These are phyloP conservation scores for Tetracladium marchalianum DNA, from an alignment of 495 filamentous ascomycete species.

Conservation along the genomic window DNA sequence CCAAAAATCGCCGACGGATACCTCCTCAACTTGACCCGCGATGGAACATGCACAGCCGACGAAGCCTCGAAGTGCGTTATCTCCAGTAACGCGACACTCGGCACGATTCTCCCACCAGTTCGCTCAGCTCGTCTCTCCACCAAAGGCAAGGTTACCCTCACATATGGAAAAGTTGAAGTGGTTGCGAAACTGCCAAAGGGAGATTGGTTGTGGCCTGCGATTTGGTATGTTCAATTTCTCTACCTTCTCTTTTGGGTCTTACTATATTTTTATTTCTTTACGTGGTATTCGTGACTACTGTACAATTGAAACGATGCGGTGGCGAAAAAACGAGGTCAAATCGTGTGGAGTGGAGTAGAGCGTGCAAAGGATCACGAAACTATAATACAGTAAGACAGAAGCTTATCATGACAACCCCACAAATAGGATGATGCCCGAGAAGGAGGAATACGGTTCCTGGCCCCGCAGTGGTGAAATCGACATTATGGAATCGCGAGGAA, in stretches of 20 bases:
- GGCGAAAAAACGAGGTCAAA: too few species aligned
- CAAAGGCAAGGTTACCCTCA: conserved; percentile 28
- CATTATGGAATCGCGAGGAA: conserved; percentile 22
- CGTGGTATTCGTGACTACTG: too few species aligned
- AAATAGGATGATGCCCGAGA: conserved; percentile 30
- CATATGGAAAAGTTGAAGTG: conserved; percentile 33
- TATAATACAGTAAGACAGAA: too few species aligned
- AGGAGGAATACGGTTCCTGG: conserved; percentile 25
- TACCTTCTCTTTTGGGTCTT: background rate
- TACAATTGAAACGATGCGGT: too few species aligned
- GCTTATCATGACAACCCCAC: too few species aligned
- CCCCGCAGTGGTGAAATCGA: conserved; percentile 26
- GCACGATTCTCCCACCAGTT: conserved; percentile 29
- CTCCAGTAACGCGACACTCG: conserved; percentile 24
- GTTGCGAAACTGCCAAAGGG: conserved; percentile 32
- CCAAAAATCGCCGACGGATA: conserved; percentile 21
- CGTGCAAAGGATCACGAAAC: background rate
- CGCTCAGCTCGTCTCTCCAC: conserved; percentile 30
- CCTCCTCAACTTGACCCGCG: conserved; percentile 28
- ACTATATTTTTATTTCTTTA: too few species aligned
- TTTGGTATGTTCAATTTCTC: conserved; percentile 16
- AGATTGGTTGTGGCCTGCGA: conserved; percentile 35
- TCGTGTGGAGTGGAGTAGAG: too few species aligned
- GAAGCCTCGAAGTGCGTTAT: conserved; percentile 20
- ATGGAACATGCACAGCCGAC: conserved; percentile 24